Conservation (phyloP, 345 rosid species). For the Viola odorata region DNA sequence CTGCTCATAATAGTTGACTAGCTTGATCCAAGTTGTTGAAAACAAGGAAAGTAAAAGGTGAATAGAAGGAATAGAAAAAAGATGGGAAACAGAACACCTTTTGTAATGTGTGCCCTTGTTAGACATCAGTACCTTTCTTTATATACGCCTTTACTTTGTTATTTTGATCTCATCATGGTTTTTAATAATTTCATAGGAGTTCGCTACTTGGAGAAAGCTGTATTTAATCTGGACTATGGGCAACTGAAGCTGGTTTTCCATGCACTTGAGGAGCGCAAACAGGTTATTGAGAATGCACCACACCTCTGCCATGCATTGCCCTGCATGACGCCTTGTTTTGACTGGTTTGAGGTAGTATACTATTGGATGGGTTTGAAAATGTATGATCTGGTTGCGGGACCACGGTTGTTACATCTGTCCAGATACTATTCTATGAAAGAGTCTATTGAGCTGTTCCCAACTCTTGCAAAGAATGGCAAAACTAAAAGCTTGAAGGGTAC, state of each 20-base stretch:
- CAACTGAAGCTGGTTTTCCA: slow-evolving; percentile 90
- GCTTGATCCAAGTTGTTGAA: no score
- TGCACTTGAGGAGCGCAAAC: slow-evolving; percentile 93
- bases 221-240: slow-evolving; percentile 89
- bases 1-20: no score
- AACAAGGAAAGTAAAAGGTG: no score
- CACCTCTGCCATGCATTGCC: slow-evolving; percentile 94
- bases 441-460: slow-evolving; percentile 83
- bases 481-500: slow-evolving; percentile 70
- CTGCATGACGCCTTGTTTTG: slow-evolving; percentile 97
- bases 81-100: no score
- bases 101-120: no score
- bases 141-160: no score
- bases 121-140: no score
- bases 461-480: slow-evolving; percentile 75
- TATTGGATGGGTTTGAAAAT: slow-evolving; percentile 93
- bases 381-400: slow-evolving; percentile 95
- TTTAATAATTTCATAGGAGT: slow-evolving; percentile 44
- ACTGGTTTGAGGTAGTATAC: slow-evolving; percentile 90
- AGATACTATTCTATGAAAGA: slow-evolving; percentile 85
- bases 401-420: slow-evolving; percentile 70
- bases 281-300: slow-evolving; percentile 89
- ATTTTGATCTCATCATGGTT: background rate
- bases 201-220: slow-evolving; percentile 97
- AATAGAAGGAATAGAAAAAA: no score